Percentiles rank a stretch among this genome's conserved stretches.
These are phyloP conservation scores for Zizania latifolia DNA, from an alignment of 176 grass and related monocot species.

Conservation along the genomic window DNA sequence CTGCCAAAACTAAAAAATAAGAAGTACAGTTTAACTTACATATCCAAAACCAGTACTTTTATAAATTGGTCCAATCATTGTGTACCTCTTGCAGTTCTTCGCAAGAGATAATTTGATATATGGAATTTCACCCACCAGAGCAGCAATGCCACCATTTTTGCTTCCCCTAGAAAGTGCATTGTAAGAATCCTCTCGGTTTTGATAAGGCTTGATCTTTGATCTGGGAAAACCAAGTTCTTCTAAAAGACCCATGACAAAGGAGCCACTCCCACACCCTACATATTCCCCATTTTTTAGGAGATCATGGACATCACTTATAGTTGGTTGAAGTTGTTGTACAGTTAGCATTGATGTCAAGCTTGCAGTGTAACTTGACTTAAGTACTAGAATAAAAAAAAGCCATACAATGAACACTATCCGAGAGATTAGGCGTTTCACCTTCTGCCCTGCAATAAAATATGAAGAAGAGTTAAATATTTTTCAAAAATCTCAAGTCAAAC, in stretches of 20 bases:
- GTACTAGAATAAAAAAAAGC: constrained; percentile 41
- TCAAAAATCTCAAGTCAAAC: neutral
- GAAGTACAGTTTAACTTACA: constrained; percentile 36
- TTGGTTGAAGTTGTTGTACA: constrained; percentile 40
- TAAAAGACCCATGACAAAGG: constrained; percentile 40
- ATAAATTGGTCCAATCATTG: constrained; percentile 58
- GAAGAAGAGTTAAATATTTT: neutral
- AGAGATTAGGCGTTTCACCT: constrained; percentile 19
- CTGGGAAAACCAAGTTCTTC: constrained; percentile 33
- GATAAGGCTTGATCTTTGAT: constrained; percentile 33
- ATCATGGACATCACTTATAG: constrained; percentile 32
- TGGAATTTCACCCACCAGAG: constrained; percentile 43
- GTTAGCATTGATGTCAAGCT: constrained; percentile 53
- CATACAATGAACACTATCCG: constrained; percentile 48
- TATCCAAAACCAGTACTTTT: constrained; percentile 51
- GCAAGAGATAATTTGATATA: constrained; percentile 55
- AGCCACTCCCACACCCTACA: constrained; percentile 33
- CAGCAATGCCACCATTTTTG: constrained; percentile 47
- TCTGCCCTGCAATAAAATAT: constrained; percentile 27
- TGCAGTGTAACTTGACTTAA: constrained; percentile 60
- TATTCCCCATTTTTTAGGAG: constrained; percentile 34
- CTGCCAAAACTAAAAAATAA: neutral
- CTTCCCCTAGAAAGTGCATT: constrained; percentile 54
- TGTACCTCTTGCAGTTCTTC: constrained; percentile 37
- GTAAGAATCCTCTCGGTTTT: neutral